Evolutionary conservation across 805 yeast genomes (phyloP).

Genomic region (Saccharomycopsis amapae): DNA sequence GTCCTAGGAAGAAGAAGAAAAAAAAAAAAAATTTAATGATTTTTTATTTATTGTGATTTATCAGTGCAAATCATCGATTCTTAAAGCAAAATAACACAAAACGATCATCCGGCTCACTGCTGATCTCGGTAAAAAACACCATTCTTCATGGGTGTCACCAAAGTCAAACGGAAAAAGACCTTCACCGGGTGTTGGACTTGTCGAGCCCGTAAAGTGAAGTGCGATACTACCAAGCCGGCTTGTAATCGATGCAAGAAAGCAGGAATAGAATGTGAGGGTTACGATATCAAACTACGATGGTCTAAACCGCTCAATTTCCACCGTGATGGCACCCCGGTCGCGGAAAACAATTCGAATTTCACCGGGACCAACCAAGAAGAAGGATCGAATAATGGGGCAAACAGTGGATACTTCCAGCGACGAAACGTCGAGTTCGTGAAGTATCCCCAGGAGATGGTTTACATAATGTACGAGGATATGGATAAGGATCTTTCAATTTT

Average conservation of each 20-base stretch:
- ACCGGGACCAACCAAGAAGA: background rate
- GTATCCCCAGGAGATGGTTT: conserved; percentile 53
- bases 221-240: conserved; percentile 64
- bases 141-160: background rate
- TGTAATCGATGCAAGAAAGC: conserved; percentile 68
- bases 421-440: conserved; percentile 67
- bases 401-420: conserved; percentile 45
- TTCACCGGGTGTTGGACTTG: conserved; percentile 90
- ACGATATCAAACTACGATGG: conserved; percentile 78
- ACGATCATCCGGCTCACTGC: no score
- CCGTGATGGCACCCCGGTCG: conserved; percentile 23
- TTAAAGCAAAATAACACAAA: no score
- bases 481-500: conserved; percentile 58
- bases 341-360: background rate
- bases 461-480: conserved; percentile 74
- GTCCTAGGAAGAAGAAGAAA: no score
- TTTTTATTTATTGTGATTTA: no score
- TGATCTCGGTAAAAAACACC: no score
- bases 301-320: conserved; percentile 45
- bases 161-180: conserved; percentile 48
- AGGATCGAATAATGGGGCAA: background rate
- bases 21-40: no score
- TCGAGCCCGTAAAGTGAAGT: conserved; percentile 69
- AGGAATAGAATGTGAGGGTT: conserved; percentile 70
- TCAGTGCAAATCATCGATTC: no score